Evolutionary conservation across 2,329 filamentous ascomycete species (phyloP).

Genomic region (Fusarium pilosicola): DNA sequence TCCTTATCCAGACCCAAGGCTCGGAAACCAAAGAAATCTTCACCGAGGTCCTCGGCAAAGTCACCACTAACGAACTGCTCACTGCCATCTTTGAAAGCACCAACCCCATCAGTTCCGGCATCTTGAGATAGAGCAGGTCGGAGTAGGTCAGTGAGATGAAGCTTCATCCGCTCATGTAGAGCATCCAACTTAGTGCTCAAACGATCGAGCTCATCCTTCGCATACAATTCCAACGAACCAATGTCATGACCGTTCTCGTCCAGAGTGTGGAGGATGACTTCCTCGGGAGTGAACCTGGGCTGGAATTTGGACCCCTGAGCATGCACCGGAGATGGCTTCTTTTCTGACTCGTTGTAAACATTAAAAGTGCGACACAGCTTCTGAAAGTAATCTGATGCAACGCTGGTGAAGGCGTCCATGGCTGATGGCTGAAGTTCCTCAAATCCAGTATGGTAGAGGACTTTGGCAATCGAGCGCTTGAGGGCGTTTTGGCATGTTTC

Average conservation of each 20-base stretch:
- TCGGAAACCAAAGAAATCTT: constrained; percentile 99
- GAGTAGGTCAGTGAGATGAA: constrained; percentile 90
- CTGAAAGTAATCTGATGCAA: constrained; percentile 88
- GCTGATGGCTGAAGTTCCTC: constrained; percentile 97
- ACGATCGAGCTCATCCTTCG: constrained; percentile 92
- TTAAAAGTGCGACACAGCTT: constrained; percentile 85
- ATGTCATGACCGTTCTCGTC: constrained; percentile 86
- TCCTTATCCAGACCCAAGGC: constrained; percentile 92
- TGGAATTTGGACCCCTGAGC: constrained; percentile 59
- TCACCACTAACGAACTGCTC: constrained; percentile 97
- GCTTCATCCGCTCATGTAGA: constrained; percentile 95
- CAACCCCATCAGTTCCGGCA: constrained; percentile 82
- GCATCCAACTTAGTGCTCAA: constrained; percentile 79
- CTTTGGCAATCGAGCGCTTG: constrained; percentile 90
- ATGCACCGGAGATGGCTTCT: constrained; percentile 65
- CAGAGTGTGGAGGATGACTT: constrained; percentile 86
- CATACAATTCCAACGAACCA: constrained; percentile 83
- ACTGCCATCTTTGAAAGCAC: constrained; percentile 94
- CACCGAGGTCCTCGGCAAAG: constrained; percentile 96
- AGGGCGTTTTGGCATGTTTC: constrained; percentile 84
- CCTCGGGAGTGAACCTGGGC: constrained; percentile 81
- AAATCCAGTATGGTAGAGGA: constrained; percentile 96
- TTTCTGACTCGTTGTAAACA: constrained; percentile 84
- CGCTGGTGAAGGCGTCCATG: constrained; percentile 87
- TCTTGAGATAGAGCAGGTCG: constrained; percentile 84